Percentiles rank a stretch among this genome's conserved stretches.
Evolutionary conservation across 2,329 filamentous ascomycete species (phyloP).

Genomic region (Ceratocystis harringtonii): DNA sequence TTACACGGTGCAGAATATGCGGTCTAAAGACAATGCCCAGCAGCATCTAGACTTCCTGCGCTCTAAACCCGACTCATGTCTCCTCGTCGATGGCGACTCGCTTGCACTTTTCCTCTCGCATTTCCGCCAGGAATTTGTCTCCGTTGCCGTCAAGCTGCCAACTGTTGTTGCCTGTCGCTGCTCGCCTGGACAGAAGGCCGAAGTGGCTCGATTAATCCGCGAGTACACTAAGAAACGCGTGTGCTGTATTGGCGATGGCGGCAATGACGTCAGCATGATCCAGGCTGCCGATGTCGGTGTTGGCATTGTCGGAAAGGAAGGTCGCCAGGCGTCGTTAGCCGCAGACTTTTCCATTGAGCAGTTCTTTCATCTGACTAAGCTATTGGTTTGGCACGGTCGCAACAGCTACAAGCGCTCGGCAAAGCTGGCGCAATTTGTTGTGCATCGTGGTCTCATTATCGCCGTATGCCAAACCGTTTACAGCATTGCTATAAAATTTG

Average conservation of each 20-base stretch:
- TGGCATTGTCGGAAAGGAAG: conserved; percentile 96
- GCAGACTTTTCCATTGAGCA: conserved; percentile 95
- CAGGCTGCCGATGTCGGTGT: conserved; percentile 96
- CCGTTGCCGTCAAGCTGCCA: conserved; percentile 71
- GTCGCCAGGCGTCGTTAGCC: conserved; percentile 81
- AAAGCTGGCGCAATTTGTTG: conserved; percentile 94
- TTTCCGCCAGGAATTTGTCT: conserved; percentile 74
- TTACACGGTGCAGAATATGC: conserved; percentile 77
- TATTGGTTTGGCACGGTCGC: conserved; percentile 96
- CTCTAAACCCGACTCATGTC: conserved; percentile 70
- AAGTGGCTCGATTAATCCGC: conserved; percentile 80
- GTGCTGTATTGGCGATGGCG: conserved; percentile 93
- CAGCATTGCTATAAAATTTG: conserved; percentile 81
- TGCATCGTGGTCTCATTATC: conserved; percentile 91
- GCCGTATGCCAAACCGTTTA: conserved; percentile 95
- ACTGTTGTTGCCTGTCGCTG: conserved; percentile 93
- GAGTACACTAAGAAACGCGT: conserved; percentile 86
- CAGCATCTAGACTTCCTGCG: conserved; percentile 80
- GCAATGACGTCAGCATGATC: conserved; percentile 98
- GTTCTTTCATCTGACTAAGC: conserved; percentile 86
- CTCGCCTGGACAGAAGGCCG: conserved; percentile 92
- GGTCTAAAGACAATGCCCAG: conserved; percentile 68
- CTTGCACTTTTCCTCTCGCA: conserved; percentile 69
- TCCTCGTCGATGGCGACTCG: conserved; percentile 90
- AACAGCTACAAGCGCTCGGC: conserved; percentile 95